phyloP scores from a whole-genome alignment of 2,329 filamentous ascomycete species.

The Trematosphaeria pertusa region DNA sequence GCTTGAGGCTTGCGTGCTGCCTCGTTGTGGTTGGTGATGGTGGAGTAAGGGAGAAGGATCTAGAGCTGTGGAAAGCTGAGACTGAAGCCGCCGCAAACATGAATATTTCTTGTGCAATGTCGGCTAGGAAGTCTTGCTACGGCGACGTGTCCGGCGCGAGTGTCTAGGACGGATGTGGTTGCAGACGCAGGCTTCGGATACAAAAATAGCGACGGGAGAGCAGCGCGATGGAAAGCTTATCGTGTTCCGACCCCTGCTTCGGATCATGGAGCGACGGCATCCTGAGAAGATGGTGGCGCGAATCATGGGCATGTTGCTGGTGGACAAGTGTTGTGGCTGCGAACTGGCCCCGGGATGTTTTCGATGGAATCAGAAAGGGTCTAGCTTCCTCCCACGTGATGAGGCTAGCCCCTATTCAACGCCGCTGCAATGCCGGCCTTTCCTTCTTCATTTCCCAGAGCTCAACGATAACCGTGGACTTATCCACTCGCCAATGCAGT shows the following conservation, averaged over 20 bases:
- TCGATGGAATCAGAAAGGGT: too few species aligned
- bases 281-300: background rate
- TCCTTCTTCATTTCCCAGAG: background rate
- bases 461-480: too few species aligned
- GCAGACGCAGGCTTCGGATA: background rate
- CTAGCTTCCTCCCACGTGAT: too few species aligned
- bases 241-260: background rate
- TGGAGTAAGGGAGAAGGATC: too few species aligned
- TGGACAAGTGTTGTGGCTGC: background rate
- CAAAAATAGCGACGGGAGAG: slow-evolving; percentile 1
- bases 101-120: background rate
- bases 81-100: background rate
- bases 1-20: background rate
- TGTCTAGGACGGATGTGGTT: background rate
- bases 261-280: background rate
- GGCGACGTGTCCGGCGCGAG: background rate
- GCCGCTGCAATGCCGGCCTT: background rate
- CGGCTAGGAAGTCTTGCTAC: background rate
- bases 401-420: background rate
- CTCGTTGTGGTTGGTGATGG: background rate
- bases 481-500: too few species aligned
- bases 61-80: too few species aligned
- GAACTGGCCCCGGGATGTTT: background rate
- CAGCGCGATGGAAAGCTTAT: background rate
- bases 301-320: background rate